A percentile compares a stretch with the other conserved stretches of the same genome.
phyloP scores from a whole-genome alignment of 2,329 filamentous ascomycete species.

The Microcyclosporella mali region DNA sequence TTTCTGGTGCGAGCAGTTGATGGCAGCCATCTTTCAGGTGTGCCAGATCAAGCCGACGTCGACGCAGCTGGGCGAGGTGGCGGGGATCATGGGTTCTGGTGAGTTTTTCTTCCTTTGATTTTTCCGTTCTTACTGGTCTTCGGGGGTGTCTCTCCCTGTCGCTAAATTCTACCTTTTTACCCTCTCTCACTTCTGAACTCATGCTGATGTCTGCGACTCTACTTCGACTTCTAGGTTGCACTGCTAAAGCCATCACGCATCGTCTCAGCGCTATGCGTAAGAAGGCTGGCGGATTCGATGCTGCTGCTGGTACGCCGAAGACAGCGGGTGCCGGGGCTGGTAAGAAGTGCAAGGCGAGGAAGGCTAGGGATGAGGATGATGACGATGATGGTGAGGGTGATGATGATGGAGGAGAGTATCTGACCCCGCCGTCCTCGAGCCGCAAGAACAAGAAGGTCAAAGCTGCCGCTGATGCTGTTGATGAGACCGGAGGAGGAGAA shows the following conservation, averaged over 20 bases:
- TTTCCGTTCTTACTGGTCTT: not conserved
- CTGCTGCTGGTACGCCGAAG: not conserved
- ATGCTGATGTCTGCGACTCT: not conserved
- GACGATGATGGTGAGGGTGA: constrained; percentile 4
- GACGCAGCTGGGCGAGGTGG: constrained; percentile 20
- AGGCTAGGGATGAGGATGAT: not conserved
- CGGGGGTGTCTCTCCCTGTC: too few species aligned
- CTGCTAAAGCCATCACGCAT: constrained; percentile 29
- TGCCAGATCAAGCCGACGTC: constrained; percentile 26
- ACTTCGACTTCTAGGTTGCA: constrained; percentile 21
- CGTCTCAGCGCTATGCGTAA: constrained; percentile 24
- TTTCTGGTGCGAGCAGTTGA: constrained; percentile 16
- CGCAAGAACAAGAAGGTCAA: constrained; percentile 8
- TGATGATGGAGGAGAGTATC: not conserved
- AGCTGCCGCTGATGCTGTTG: too few species aligned
- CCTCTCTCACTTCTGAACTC: not conserved
- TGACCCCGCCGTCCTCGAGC: not conserved
- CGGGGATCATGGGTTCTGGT: constrained; percentile 27
- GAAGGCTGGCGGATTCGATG: constrained; percentile 1
- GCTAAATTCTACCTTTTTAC: too few species aligned
- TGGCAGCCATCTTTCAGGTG: constrained; percentile 25
- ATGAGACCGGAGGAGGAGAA: not conserved
- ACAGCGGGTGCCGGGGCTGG: not conserved
- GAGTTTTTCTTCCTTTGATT: constrained; percentile 1
- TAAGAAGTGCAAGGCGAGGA: constrained; percentile 3